These are phyloP conservation scores for Podila verticillata DNA, from an alignment of 192 early-diverging fungal genomes.

Conservation along the genomic window DNA sequence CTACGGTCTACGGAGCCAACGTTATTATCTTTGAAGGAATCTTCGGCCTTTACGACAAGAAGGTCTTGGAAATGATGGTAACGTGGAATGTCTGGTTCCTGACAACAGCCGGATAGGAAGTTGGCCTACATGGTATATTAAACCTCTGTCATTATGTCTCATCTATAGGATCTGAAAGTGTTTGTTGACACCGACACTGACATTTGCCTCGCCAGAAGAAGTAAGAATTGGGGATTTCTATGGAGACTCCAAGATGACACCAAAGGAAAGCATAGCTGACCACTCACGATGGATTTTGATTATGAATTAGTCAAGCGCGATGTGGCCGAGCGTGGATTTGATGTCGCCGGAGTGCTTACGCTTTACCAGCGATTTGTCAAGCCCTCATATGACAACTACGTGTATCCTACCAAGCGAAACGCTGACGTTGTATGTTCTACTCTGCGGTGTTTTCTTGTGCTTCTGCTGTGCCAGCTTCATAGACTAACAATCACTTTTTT, in stretches of 20 bases:
- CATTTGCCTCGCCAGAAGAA: slow-evolving; percentile 86
- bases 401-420: slow-evolving; percentile 91
- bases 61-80: slow-evolving; percentile 85
- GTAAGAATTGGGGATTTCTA: slow-evolving; percentile 49
- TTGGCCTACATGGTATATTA: too few species aligned
- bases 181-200: slow-evolving; percentile 98
- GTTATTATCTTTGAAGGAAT: slow-evolving; percentile 98
- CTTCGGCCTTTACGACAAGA: slow-evolving; percentile 92
- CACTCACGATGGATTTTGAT: neutral
- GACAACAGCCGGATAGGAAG: too few species aligned
- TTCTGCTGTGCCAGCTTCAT: neutral
- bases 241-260: too few species aligned
- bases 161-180: slow-evolving; percentile 61
- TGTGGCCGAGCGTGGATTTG: slow-evolving; percentile 89
- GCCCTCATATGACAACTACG: slow-evolving; percentile 91
- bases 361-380: slow-evolving; percentile 94
- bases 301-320: slow-evolving; percentile 82
- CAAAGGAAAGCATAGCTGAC: too few species aligned
- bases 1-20: slow-evolving; percentile 90
- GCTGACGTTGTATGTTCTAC: slow-evolving; percentile 78
- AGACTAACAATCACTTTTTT: slow-evolving; percentile 6
- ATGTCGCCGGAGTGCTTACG: slow-evolving; percentile 83
- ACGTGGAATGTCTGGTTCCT: neutral
- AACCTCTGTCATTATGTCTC: neutral
- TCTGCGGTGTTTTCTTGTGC: neutral